Evolutionary conservation across 176 grass and related monocot genomes (phyloP).

Genomic region (Oryza meyeriana): DNA sequence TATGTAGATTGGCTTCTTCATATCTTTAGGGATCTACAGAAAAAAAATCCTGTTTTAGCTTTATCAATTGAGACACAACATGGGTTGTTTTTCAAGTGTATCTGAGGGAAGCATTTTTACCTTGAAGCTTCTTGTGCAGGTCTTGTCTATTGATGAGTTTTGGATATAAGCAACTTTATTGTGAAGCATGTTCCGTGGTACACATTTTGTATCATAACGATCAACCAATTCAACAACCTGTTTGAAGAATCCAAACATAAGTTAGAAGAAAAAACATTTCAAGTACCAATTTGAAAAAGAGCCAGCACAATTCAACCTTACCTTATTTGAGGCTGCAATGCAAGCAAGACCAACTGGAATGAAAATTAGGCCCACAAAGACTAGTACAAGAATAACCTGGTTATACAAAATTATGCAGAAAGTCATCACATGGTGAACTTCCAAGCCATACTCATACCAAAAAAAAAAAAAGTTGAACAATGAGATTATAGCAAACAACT

Average conservation of each 20-base stretch:
- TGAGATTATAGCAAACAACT: neutral
- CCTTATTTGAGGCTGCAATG: slow-evolving; percentile 36
- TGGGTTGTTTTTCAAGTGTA: neutral
- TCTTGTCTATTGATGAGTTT: slow-evolving; percentile 45
- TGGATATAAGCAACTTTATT: slow-evolving; percentile 64
- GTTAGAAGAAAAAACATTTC: neutral
- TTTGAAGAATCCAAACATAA: slow-evolving; percentile 3
- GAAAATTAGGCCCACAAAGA: slow-evolving; percentile 26
- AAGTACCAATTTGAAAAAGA: neutral
- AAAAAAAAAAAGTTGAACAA: neutral
- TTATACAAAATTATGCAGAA: slow-evolving; percentile 2
- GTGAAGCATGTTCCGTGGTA: slow-evolving; percentile 48
- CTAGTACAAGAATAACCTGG: slow-evolving; percentile 35
- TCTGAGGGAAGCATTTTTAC: slow-evolving; percentile 11
- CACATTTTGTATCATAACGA: slow-evolving; percentile 58
- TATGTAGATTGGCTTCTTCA: slow-evolving; percentile 64
- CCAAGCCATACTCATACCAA: neutral
- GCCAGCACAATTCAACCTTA: neutral
- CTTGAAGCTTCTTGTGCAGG: slow-evolving; percentile 49
- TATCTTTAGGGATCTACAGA: slow-evolving; percentile 54
- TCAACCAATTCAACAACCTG: slow-evolving; percentile 66
- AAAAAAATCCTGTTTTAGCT: neutral
- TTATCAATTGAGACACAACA: neutral
- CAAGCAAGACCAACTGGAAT: slow-evolving; percentile 41
- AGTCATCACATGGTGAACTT: neutral